These are phyloP conservation scores for Beauveria sp. DNA, from an alignment of 2,329 filamentous ascomycete species.

Conservation along the genomic window DNA sequence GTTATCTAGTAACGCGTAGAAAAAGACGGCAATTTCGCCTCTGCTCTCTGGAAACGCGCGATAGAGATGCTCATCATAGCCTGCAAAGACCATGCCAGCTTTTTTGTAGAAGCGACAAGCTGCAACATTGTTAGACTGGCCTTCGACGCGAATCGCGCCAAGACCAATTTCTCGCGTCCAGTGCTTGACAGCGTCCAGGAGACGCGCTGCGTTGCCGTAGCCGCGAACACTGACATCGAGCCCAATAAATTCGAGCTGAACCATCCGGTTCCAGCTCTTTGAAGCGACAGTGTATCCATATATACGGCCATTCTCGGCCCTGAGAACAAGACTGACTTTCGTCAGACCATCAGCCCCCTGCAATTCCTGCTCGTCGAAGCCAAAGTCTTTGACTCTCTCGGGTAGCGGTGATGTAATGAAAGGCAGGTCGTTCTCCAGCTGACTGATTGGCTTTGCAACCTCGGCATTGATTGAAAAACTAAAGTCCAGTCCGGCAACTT, in stretches of 20 bases:
- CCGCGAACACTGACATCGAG: constrained; percentile 13
- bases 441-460: constrained; percentile 13
- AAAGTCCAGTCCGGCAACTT: constrained; percentile 13
- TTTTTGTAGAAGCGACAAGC: constrained; percentile 15
- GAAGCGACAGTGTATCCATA: constrained; percentile 13
- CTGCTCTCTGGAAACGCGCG: constrained; percentile 10
- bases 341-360: neutral
- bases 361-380: constrained; percentile 8
- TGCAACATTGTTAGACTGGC: constrained; percentile 14
- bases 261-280: constrained; percentile 16
- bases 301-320: neutral
- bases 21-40: constrained; percentile 14
- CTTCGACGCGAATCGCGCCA: constrained; percentile 12
- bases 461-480: constrained; percentile 13
- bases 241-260: constrained; percentile 12
- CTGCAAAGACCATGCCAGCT: constrained; percentile 14
- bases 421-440: constrained; percentile 6
- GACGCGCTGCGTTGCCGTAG: constrained; percentile 8
- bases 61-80: constrained; percentile 16
- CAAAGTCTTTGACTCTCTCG: constrained; percentile 6
- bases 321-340: constrained; percentile 7
- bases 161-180: constrained; percentile 14
- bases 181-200: constrained; percentile 12
- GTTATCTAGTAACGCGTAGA: constrained; percentile 12
- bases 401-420: constrained; percentile 5